Conservation (phyloP, 176 grass and related monocot genomes). For the Aegilops umbellulata region DNA sequence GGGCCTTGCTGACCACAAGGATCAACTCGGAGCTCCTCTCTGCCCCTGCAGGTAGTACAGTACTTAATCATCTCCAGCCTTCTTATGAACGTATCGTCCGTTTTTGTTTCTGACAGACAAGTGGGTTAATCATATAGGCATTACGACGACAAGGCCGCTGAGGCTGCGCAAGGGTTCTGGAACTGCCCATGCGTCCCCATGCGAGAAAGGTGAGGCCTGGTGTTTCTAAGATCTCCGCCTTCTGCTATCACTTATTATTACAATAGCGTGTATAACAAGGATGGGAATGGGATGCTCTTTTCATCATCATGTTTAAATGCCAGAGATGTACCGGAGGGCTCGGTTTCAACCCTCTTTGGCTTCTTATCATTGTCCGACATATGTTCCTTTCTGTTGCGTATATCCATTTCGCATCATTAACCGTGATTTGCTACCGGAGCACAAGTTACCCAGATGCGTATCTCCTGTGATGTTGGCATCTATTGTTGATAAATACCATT, state of each 20-base stretch:
- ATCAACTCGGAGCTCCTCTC: constrained; percentile 77
- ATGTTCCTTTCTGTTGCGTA: background rate
- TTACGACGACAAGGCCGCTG: constrained; percentile 97
- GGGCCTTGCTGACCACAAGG: constrained; percentile 97
- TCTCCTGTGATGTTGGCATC: background rate
- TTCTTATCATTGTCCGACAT: background rate
- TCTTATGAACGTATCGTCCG: background rate
- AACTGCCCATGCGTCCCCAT: constrained; percentile 98
- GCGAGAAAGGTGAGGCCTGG: constrained; percentile 65
- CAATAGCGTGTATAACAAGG: background rate
- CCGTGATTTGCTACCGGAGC: background rate
- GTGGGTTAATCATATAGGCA: too few relatives aligned
- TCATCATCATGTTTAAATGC: background rate
- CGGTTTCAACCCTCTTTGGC: background rate
- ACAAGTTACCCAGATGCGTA: background rate
- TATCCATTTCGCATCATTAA: background rate
- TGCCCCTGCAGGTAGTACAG: constrained; percentile 91
- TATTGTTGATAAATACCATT: background rate
- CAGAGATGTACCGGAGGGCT: background rate
- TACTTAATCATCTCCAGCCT: background rate
- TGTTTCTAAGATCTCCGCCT: background rate
- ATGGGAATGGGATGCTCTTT: background rate
- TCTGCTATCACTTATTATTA: background rate
- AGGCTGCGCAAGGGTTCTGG: constrained; percentile 95
- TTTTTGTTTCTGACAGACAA: too few relatives aligned